Evolutionary conservation across 257 asterid genomes (phyloP).

Genomic region (Mitragyna speciosa): DNA sequence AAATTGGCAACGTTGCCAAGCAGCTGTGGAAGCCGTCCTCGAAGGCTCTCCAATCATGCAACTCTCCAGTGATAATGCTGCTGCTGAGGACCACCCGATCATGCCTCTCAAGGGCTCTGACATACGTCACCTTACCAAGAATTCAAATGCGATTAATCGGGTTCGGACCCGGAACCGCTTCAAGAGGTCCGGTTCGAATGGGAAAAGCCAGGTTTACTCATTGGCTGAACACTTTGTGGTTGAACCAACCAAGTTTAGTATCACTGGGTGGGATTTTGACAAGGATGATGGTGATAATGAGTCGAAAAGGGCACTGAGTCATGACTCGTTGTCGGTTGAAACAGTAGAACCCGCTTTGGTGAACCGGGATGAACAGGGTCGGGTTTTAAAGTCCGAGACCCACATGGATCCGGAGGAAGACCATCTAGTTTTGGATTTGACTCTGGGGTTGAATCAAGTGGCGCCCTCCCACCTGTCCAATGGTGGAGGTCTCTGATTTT

Average conservation of each 20-base stretch:
- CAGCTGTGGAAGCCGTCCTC: slow-evolving; percentile 72
- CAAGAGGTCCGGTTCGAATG: slow-evolving; percentile 37
- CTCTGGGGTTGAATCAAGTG: slow-evolving; percentile 29
- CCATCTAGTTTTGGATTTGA: slow-evolving; percentile 45
- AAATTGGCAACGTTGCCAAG: slow-evolving; percentile 64
- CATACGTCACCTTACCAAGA: slow-evolving; percentile 66
- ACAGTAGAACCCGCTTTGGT: slow-evolving; percentile 57
- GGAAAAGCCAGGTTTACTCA: no score
- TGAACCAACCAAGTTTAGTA: slow-evolving; percentile 48
- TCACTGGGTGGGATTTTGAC: slow-evolving; percentile 64
- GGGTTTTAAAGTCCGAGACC: slow-evolving; percentile 30
- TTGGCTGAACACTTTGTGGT: slow-evolving; percentile 11
- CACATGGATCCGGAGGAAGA: slow-evolving; percentile 2
- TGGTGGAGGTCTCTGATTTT: no score
- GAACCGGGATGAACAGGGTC: slow-evolving; percentile 24
- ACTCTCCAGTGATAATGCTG: slow-evolving; percentile 21
- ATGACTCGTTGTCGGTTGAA: slow-evolving; percentile 61
- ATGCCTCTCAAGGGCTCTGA: slow-evolving; percentile 50
- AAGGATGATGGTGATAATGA: slow-evolving; percentile 3
- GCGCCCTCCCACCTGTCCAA: no score
- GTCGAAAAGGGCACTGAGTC: slow-evolving; percentile 47
- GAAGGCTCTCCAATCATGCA: slow-evolving; percentile 43
- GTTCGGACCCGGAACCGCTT: slow-evolving; percentile 41
- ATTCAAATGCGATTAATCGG: slow-evolving; percentile 27
- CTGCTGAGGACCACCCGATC: slow-evolving; percentile 19